Percentiles rank a stretch among this genome's conserved stretches.
Conservation (phyloP, 352 stramenopile genomes). For the Globisporangium cylindrosporum region DNA sequence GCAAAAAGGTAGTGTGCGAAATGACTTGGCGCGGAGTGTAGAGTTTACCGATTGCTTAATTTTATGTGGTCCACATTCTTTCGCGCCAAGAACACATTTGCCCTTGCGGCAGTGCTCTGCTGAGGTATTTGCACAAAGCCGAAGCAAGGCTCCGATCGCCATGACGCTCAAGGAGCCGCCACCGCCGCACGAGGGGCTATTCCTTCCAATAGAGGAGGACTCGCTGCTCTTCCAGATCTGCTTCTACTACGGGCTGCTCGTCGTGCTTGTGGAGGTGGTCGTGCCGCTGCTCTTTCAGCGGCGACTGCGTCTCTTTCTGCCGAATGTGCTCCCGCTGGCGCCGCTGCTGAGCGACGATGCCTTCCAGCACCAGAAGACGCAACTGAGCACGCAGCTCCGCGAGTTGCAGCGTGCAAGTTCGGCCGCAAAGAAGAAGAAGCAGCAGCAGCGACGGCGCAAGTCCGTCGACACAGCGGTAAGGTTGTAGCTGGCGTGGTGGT, state of each 20-base stretch:
- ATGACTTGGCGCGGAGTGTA: no score
- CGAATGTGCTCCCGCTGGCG: slow-evolving; percentile 19
- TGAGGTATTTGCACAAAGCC: no score
- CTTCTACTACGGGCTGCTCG: slow-evolving; percentile 50
- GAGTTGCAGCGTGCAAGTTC: slow-evolving; percentile 28
- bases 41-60: no score
- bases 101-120: no score
- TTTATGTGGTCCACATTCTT: no score
- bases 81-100: no score
- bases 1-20: no score
- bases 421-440: slow-evolving; percentile 1
- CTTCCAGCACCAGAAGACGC: slow-evolving; percentile 41
- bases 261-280: slow-evolving; percentile 48
- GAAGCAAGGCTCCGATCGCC: background rate
- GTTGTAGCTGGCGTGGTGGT: background rate
- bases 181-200: slow-evolving; percentile 20
- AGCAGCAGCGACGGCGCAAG: background rate
- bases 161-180: background rate
- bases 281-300: slow-evolving; percentile 51
- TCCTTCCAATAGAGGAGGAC: slow-evolving; percentile 53
- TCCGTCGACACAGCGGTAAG: background rate
- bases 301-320: slow-evolving; percentile 49
- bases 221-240: slow-evolving; percentile 48
- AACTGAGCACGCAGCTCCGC: slow-evolving; percentile 34
- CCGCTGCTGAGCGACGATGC: slow-evolving; percentile 29